phyloP scores from a whole-genome alignment of 2,329 filamentous ascomycete species.

The Myriosclerotinia duriaeana region DNA sequence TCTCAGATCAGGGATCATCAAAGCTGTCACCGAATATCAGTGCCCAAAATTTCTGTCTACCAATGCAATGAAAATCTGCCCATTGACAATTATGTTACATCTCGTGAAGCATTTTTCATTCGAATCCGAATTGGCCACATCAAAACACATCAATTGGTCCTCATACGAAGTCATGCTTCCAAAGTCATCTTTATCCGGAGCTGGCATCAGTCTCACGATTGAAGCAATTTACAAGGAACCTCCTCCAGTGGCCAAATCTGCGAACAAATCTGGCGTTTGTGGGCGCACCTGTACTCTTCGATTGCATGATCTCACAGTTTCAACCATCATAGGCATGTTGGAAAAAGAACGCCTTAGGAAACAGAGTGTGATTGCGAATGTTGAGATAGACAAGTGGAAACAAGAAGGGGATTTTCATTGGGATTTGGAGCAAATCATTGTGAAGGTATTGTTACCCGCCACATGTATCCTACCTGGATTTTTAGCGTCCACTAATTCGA shows the following conservation, averaged over 20 bases:
- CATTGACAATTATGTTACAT: neutral
- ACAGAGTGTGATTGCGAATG: conserved; percentile 64
- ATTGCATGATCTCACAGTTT: conserved; percentile 59
- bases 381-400: conserved; percentile 56
- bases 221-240: conserved; percentile 42
- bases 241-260: neutral
- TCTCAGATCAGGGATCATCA: conserved; percentile 64
- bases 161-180: conserved; percentile 56
- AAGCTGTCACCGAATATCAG: conserved; percentile 35
- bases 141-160: neutral
- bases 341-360: conserved; percentile 64
- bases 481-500: neutral
- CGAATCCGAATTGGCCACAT: neutral
- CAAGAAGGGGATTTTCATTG: conserved; percentile 52
- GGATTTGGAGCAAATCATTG: conserved; percentile 58
- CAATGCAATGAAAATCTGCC: neutral
- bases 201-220: conserved; percentile 52
- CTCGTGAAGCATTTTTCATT: neutral
- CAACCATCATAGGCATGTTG: conserved; percentile 72
- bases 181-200: conserved; percentile 67
- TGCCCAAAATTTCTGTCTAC: accelerated
- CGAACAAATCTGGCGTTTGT: neutral
- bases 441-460: conserved; percentile 56
- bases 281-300: conserved; percentile 35
- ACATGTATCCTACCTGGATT: neutral